Evolutionary conservation across 1,284 basidiomycete species (phyloP).

Genomic region (Trametes sp.): DNA sequence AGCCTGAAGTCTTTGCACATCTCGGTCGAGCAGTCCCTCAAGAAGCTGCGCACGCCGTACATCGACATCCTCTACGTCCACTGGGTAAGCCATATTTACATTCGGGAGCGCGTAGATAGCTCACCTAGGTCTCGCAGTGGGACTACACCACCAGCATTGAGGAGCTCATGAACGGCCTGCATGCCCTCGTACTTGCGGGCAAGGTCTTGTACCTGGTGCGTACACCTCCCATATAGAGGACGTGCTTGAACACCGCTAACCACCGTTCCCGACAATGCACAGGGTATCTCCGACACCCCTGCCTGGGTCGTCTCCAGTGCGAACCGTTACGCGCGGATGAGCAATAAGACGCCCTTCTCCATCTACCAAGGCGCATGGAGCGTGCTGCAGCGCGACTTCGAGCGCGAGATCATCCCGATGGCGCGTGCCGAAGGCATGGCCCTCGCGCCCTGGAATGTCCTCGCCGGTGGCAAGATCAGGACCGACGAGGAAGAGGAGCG

Average conservation of each 20-base stretch:
- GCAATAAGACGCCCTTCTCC: constrained; percentile 57
- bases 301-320: constrained; percentile 62
- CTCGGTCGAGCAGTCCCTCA: constrained; percentile 53
- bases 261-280: no score
- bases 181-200: constrained; percentile 46
- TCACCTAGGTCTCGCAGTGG: constrained; percentile 49
- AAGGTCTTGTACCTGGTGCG: constrained; percentile 54
- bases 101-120: no score
- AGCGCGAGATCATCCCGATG: constrained; percentile 5
- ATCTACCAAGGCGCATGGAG: constrained; percentile 66
- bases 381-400: constrained; percentile 39
- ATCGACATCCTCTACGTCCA: constrained; percentile 46
- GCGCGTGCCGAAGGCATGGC: constrained; percentile 2
- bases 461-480: constrained; percentile 35
- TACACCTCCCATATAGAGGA: not conserved
- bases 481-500: constrained; percentile 38
- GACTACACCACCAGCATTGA: constrained; percentile 50
- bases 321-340: constrained; percentile 57
- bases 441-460: constrained; percentile 7
- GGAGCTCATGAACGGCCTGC: constrained; percentile 55
- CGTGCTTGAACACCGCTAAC: not conserved
- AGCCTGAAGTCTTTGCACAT: constrained; percentile 51
- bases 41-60: constrained; percentile 63
- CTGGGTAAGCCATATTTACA: not conserved
- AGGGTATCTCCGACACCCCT: constrained; percentile 47